phyloP scores from a whole-genome alignment of 2,329 filamentous ascomycete species.

The Botryotinia calthae region DNA sequence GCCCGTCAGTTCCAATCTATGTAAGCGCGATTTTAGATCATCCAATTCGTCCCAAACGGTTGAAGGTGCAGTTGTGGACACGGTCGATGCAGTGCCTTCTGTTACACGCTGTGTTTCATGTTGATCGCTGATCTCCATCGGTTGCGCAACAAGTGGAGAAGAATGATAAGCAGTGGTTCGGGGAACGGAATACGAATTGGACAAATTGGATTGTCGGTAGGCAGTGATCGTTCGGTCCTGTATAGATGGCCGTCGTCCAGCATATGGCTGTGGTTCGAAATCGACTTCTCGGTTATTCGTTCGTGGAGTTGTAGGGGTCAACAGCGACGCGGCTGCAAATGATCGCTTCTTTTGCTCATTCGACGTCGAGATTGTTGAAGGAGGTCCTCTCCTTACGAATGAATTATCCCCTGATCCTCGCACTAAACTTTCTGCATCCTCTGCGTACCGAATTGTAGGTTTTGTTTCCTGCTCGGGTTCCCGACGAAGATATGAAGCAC shows the following conservation, averaged over 20 bases:
- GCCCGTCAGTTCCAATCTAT: constrained; percentile 83
- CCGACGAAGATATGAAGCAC: constrained; percentile 31
- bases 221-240: constrained; percentile 30
- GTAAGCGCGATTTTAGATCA: constrained; percentile 89
- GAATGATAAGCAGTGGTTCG: constrained; percentile 46
- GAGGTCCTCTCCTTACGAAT: constrained; percentile 28
- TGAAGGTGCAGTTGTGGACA: constrained; percentile 83
- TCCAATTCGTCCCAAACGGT: constrained; percentile 98
- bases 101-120: constrained; percentile 45
- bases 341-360: constrained; percentile 33
- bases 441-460: constrained; percentile 27
- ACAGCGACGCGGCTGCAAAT: constrained; percentile 28
- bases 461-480: constrained; percentile 34
- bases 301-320: constrained; percentile 36
- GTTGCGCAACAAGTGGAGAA: constrained; percentile 55
- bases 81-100: constrained; percentile 79
- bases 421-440: constrained; percentile 31
- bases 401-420: constrained; percentile 34
- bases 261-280: constrained; percentile 33
- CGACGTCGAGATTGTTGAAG: constrained; percentile 17
- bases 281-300: constrained; percentile 31
- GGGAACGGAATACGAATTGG: constrained; percentile 33
- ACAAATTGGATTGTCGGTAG: constrained; percentile 39
- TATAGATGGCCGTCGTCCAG: constrained; percentile 31
- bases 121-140: constrained; percentile 44